Percentiles rank a stretch among this genome's conserved stretches.
phyloP scores from a whole-genome alignment of 1,284 basidiomycete species.

The Cutaneotrichosporon curvatum region DNA sequence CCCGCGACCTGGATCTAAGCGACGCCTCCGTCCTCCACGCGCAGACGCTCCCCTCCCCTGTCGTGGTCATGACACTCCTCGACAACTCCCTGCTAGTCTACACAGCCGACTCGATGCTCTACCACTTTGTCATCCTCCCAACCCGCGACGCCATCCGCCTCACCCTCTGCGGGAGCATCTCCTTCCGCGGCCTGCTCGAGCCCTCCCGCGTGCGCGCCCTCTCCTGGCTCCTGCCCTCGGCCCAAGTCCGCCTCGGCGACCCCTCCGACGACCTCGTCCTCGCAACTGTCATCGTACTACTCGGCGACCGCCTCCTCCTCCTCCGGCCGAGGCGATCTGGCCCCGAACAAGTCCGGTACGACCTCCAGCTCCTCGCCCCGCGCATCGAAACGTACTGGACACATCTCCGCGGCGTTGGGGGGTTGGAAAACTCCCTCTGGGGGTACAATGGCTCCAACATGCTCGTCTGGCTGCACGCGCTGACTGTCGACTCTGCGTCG shows the following conservation, averaged over 20 bases:
- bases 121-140: conserved; percentile 86
- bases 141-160: conserved; percentile 76
- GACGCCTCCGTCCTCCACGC: conserved; percentile 77
- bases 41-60: conserved; percentile 67
- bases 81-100: conserved; percentile 97
- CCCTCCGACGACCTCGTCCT: conserved; percentile 87
- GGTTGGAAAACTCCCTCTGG: conserved; percentile 95
- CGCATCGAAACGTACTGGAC: conserved; percentile 98
- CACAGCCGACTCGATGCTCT: conserved; percentile 89
- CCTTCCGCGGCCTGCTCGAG: conserved; percentile 83
- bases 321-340: conserved; percentile 77
- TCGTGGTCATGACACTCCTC: conserved; percentile 80
- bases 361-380: conserved; percentile 94
- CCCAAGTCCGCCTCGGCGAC: conserved; percentile 94
- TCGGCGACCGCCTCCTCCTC: conserved; percentile 85
- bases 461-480: conserved; percentile 89
- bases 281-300: conserved; percentile 92
- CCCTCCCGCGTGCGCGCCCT: conserved; percentile 76
- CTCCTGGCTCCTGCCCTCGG: conserved; percentile 93
- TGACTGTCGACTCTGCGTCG: conserved; percentile 66
- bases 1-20: conserved; percentile 85
- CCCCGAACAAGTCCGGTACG: conserved; percentile 79
- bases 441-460: conserved; percentile 87
- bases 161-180: conserved; percentile 88
- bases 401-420: conserved; percentile 82